Evolutionary conservation across 2,329 filamentous ascomycete species (phyloP).

Genomic region (Diaporthe batatas): DNA sequence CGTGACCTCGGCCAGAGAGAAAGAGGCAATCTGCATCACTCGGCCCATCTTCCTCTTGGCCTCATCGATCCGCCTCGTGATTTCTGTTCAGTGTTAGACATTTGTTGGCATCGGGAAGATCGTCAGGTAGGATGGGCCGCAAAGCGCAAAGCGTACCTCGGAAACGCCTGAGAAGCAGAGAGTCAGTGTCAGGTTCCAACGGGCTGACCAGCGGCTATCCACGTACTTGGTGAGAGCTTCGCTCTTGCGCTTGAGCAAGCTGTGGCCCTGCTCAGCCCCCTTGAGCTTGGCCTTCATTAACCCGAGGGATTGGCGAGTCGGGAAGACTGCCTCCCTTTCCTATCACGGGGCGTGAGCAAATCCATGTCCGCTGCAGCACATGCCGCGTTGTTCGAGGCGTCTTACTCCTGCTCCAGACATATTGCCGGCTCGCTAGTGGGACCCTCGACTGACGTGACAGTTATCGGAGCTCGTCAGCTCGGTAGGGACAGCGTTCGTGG

Average conservation of each 20-base stretch:
- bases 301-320: constrained; percentile 95
- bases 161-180: constrained; percentile 74
- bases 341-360: constrained; percentile 53
- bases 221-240: constrained; percentile 95
- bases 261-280: constrained; percentile 91
- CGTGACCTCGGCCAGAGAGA: constrained; percentile 96
- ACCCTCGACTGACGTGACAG: background rate
- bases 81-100: constrained; percentile 70
- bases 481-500: constrained; percentile 6
- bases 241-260: constrained; percentile 95
- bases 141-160: constrained; percentile 72
- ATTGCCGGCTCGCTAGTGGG: constrained; percentile 42
- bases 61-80: constrained; percentile 96
- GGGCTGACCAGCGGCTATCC: constrained; percentile 8
- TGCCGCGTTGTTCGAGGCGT: constrained; percentile 18
- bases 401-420: constrained; percentile 58
- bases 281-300: constrained; percentile 99
- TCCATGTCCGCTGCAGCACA: constrained; percentile 9
- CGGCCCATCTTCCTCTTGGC: constrained; percentile 99
- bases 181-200: background rate
- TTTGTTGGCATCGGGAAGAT: background rate
- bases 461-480: background rate
- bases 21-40: constrained; percentile 99
- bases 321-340: constrained; percentile 97
- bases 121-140: constrained; percentile 38